Percentiles rank a stretch among this genome's conserved stretches.
These are phyloP conservation scores for Penicillium sclerotiorum DNA, from an alignment of 2,329 filamentous ascomycete species.

Conservation along the genomic window DNA sequence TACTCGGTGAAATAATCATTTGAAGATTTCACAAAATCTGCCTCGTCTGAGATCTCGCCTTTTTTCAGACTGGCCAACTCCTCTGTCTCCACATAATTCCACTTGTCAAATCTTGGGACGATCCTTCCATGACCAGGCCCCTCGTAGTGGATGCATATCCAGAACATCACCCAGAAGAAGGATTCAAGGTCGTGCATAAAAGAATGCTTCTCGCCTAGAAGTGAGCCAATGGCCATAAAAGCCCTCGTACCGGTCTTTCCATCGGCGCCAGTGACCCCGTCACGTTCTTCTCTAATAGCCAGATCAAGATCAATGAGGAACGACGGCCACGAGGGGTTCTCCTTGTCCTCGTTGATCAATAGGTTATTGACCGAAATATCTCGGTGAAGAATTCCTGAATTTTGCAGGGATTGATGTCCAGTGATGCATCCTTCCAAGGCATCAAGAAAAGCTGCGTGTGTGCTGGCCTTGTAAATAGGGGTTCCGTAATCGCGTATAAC, in stretches of 20 bases:
- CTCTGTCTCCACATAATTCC: constrained; percentile 40
- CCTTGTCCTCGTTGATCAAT: constrained; percentile 50
- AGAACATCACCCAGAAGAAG: constrained; percentile 56
- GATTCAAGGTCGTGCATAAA: constrained; percentile 55
- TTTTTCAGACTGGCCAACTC: constrained; percentile 30
- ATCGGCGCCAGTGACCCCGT: constrained; percentile 41
- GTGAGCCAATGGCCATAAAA: constrained; percentile 52
- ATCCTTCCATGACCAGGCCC: constrained; percentile 22
- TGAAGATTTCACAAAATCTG: constrained; percentile 32
- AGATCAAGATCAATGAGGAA: constrained; percentile 46
- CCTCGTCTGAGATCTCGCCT: constrained; percentile 26
- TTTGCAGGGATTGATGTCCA: constrained; percentile 26
- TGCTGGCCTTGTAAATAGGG: constrained; percentile 35
- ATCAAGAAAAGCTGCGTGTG: constrained; percentile 37
- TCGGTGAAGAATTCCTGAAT: constrained; percentile 44
- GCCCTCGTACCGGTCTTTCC: constrained; percentile 49
- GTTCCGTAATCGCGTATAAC: constrained; percentile 46
- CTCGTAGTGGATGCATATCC: constrained; percentile 50
- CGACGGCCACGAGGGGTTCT: constrained; percentile 40
- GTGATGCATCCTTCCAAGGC: constrained; percentile 29
- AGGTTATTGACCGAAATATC: constrained; percentile 53
- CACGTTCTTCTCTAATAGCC: constrained; percentile 38
- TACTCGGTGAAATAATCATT: constrained; percentile 38
- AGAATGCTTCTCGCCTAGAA: constrained; percentile 47
- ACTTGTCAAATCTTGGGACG: constrained; percentile 23